phyloP scores from a whole-genome alignment of 202 grass and related monocot species.

The Saccharum hybrid region DNA sequence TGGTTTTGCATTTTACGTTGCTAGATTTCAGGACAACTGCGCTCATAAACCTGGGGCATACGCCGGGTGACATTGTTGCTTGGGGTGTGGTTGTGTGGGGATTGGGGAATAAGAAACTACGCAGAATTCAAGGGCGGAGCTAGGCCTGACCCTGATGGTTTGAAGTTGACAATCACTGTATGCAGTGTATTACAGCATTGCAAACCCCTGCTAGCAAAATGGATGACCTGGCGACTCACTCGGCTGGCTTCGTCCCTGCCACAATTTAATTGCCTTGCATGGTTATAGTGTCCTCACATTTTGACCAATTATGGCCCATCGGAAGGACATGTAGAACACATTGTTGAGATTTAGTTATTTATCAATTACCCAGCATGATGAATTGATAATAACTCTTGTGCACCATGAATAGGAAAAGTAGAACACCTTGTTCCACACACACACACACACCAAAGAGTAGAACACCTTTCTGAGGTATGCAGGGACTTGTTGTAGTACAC shows the following conservation, averaged over 20 bases:
- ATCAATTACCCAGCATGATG: not conserved
- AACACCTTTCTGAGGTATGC: not conserved
- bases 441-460: not conserved
- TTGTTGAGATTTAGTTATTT: not conserved
- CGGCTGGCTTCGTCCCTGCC: no score
- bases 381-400: not conserved
- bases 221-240: not conserved
- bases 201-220: not conserved
- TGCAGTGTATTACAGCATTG: not conserved
- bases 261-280: not conserved
- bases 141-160: no score
- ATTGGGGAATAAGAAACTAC: no score
- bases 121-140: no score
- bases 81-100: not conserved
- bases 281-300: not conserved
- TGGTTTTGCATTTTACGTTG: not conserved
- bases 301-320: not conserved
- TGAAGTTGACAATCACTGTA: not conserved
- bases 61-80: no score
- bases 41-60: not conserved
- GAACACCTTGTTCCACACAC: not conserved
- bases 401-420: not conserved
- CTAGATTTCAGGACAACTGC: not conserved
- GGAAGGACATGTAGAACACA: not conserved
- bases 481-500: not conserved